Evolutionary conservation across 768 basidiomycete species (phyloP).

Genomic region (Phallus indusiatus): DNA sequence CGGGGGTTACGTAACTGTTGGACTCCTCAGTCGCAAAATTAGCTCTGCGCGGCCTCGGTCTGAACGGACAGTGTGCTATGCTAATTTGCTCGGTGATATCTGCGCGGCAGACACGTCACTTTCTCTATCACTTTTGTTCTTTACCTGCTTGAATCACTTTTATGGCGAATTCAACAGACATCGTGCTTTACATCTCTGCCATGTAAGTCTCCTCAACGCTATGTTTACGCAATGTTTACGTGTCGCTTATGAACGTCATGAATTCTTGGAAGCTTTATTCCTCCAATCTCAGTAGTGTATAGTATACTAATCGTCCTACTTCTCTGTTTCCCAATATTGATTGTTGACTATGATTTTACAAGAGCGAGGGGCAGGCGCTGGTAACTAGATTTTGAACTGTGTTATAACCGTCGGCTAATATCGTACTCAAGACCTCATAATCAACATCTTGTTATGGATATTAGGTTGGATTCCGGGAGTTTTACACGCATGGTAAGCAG

Average conservation of each 20-base stretch:
- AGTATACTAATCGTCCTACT: conserved; percentile 17
- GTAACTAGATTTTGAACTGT: neutral
- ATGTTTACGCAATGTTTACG: too few species aligned
- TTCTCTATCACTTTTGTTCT: too few species aligned
- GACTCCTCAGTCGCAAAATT: too few species aligned
- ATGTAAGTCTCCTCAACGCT: conserved; percentile 15
- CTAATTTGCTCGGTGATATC: too few species aligned
- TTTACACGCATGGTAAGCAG: conserved; percentile 39
- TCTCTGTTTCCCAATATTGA: neutral
- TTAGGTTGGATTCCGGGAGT: conserved; percentile 46
- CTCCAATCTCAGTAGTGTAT: conserved; percentile 21
- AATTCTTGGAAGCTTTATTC: conserved; percentile 16
- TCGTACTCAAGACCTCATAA: conserved; percentile 23
- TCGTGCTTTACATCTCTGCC: conserved; percentile 30
- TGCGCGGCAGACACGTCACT: too few species aligned
- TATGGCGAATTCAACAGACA: too few species aligned
- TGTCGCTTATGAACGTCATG: neutral
- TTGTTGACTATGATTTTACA: conserved; percentile 9
- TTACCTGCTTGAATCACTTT: too few species aligned
- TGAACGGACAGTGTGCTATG: too few species aligned
- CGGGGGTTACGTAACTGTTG: too few species aligned
- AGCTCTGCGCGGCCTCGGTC: too few species aligned
- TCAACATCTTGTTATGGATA: conserved; percentile 30
- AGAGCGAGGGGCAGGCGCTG: neutral
- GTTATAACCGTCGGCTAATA: neutral